Evolutionary conservation across 163 green algal species (phyloP), one percentile per base, ranked within the genome.

Genomic region (Prototheca stagnorum): DNA sequence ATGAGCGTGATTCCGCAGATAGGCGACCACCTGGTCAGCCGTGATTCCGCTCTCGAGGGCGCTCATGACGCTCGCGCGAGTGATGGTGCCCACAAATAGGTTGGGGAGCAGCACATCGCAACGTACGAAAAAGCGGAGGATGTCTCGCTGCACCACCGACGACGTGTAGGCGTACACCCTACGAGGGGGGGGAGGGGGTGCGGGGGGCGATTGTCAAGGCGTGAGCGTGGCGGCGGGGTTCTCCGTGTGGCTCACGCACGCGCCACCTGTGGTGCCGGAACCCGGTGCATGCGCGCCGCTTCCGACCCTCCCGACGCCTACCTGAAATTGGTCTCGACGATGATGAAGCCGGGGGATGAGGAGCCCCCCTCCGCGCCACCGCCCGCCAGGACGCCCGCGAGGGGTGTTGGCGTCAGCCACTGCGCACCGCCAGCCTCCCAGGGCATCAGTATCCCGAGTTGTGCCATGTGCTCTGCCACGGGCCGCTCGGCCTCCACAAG

Each of bases 301-400:
- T n/a, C n/a, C n/a, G n/a, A n/a, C n/a, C n/a, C n/a, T n/a, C n/a
- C n/a, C n/a, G 22, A 26, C 7, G 20, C 37, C 11, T 35, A 64
- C 70, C 74, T 68, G 61, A 80, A 95, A 68, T 95, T 97, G 47
- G 85, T 93, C 57, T 97, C 88, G 27, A 93, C 84, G n/a, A 97
- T 80, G 49, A 95, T 76, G 59, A 80, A 86, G 6, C 82, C 86
- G 9, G 81, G 39, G 7, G 22, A 12, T 1, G 44, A 9, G 9
- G 31, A 37, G 12, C 11, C 12, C 11, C 9, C 11, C 11, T 12
- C 11, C 31, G 31, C 9, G 31, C 11, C 12, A 9, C 57, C 65
- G 3, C 48, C 59, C 24, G 73, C 75, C 37, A 93, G 52, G 8
- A 74, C 66, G 11, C 61, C 41, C 3, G 81, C 77, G 37, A 93